Conservation (phyloP, 2,329 filamentous ascomycete species). For the Monosporascus sp. region DNA sequence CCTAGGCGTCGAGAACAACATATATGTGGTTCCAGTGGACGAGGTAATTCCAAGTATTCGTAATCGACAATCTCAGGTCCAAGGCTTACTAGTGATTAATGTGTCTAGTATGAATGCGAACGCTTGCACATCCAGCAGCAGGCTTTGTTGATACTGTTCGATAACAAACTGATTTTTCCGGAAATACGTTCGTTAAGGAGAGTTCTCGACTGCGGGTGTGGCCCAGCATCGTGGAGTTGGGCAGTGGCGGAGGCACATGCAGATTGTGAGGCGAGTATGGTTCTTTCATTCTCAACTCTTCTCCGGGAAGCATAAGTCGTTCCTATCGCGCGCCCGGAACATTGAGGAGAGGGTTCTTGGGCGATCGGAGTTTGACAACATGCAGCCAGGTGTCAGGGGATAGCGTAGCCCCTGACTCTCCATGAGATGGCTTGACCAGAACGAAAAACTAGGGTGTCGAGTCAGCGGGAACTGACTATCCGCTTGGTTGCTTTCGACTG, state of each 20-base stretch:
- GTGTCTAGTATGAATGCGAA: conserved; percentile 58
- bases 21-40: conserved; percentile 66
- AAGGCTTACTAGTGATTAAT: conserved; percentile 6
- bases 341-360: no score
- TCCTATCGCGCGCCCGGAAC: no score
- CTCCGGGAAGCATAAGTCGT: no score
- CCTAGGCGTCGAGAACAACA: conserved; percentile 58
- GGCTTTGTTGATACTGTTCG: conserved; percentile 59
- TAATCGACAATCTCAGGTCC: conserved; percentile 8
- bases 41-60: conserved; percentile 47
- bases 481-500: background rate
- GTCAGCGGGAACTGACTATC: background rate
- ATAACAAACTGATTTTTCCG: conserved; percentile 65
- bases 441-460: no score
- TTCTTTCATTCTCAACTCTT: background rate
- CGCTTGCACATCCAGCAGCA: conserved; percentile 59
- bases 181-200: conserved; percentile 51
- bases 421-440: no score
- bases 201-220: conserved; percentile 69
- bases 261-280: conserved; percentile 51
- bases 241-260: conserved; percentile 52
- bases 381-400: no score
- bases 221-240: conserved; percentile 45
- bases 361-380: no score
- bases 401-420: no score